Percentiles rank a stretch among this genome's conserved stretches.
Evolutionary conservation across 305 asterid genomes (phyloP).

Genomic region (Fraxinus dipetala): DNA sequence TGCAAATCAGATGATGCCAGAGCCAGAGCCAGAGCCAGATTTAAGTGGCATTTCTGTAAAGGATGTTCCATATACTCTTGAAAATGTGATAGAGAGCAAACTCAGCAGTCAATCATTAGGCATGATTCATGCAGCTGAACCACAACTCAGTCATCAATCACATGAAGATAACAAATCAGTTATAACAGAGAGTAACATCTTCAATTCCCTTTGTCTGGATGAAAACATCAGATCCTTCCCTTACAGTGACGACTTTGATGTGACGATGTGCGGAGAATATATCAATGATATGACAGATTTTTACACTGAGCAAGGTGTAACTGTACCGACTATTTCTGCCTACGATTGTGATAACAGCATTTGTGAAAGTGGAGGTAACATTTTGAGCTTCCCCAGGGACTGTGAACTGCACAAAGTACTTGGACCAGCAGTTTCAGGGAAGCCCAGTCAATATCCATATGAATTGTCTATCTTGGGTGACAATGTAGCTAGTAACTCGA

Average conservation of each 20-base stretch:
- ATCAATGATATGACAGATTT: slow-evolving; percentile 32
- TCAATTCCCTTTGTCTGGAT: slow-evolving; percentile 29
- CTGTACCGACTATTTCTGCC: slow-evolving; percentile 19
- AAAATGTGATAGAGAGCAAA: slow-evolving; percentile 31
- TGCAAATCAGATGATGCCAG: slow-evolving; percentile 29
- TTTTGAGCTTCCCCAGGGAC: slow-evolving; percentile 40
- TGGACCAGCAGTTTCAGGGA: slow-evolving; percentile 34
- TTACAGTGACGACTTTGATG: slow-evolving; percentile 24
- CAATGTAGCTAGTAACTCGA: slow-evolving; percentile 26
- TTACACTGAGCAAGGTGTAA: slow-evolving; percentile 31
- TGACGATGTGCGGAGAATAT: slow-evolving; percentile 25
- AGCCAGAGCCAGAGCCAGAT: slow-evolving; percentile 26
- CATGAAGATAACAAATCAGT: slow-evolving; percentile 35
- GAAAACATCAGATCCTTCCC: slow-evolving; percentile 36
- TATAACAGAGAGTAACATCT: slow-evolving; percentile 27
- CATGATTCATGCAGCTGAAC: slow-evolving; percentile 31
- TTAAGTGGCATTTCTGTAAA: slow-evolving; percentile 31
- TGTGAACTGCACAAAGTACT: slow-evolving; percentile 48
- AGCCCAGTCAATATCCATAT: slow-evolving; percentile 10
- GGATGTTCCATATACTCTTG: slow-evolving; percentile 24
- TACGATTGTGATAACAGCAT: slow-evolving; percentile 30
- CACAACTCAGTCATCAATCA: slow-evolving; percentile 28
- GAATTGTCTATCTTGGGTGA: slow-evolving; percentile 30
- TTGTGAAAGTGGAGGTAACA: slow-evolving; percentile 26
- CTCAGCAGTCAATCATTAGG: slow-evolving; percentile 29